Base-by-base conservation (phyloP, 345 rosid species). In the Zanthoxylum bungeanum region DNA sequence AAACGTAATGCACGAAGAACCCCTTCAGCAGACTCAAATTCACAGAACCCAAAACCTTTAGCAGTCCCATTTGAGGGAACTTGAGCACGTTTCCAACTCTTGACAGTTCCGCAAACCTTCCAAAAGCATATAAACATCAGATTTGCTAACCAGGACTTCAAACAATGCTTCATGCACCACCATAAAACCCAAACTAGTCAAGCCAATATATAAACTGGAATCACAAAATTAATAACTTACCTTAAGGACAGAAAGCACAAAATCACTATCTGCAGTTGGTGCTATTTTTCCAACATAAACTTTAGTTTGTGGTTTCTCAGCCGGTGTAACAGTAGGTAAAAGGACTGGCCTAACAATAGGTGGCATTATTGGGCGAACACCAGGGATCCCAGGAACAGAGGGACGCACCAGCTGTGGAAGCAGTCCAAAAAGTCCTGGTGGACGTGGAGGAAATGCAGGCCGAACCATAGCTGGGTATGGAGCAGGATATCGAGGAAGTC, bases 261-360 rank as follows among this genome's bases (percentile, higher is more conserved):
- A 92, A 61, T 92, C 96, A 86, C 91, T 89, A 76, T 89, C 97
- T 58, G 90, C 96, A 17, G 93, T 77, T 58, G 93, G 75, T 51
- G 97, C 89, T 78, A 95, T 95, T 90, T 92, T 92, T 86, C 98
- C 98, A 77, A 95, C 84, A 83, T 92, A 95, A 76, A 95, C 92
- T 12, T 97, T 92, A 53, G 97, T 92, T 79, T 92, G 98, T 44
- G 98, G 98, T 82, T 91, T 92, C 82, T 92, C 96, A 17, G 85
- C 84, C 19, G 91, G 92, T 34, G 96, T 78, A 40, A 82, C 79
- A n/a, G 76, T 78, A 58, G 98, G 90, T 78, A 88, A 59, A 68
- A 69, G 64, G 69, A 78, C 84, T 74, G 99, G 99, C 79, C 98
- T 86, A 57, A 88, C 56, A 68, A 88, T 57, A 31, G 89, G 90